A percentile compares a stretch with the other conserved stretches of the same genome.
phyloP scores from a whole-genome alignment of 1,139 yeast genomes.

The Geotrichum phurueaensis region DNA sequence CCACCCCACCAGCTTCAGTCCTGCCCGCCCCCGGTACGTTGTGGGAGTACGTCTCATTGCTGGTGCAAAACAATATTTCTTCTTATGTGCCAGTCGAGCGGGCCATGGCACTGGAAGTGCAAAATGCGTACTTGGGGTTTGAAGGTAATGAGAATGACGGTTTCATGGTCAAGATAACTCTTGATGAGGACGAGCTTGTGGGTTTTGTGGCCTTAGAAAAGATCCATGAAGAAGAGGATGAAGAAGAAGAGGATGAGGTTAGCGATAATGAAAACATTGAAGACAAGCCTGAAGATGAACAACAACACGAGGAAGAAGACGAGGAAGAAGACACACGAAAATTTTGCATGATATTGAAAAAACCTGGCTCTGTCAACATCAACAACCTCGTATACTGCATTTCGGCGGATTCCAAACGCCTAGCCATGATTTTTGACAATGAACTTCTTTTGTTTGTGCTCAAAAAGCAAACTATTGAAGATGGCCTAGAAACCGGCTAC shows the following conservation, averaged over 20 bases:
- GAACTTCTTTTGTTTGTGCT: conserved; percentile 13
- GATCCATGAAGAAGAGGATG: conserved; percentile 13
- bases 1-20: conserved; percentile 15
- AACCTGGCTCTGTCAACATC: neutral
- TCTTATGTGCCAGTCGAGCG: conserved; percentile 26
- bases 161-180: conserved; percentile 10
- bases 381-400: conserved; percentile 10
- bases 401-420: conserved; percentile 13
- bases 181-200: conserved; percentile 18
- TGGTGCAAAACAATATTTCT: conserved; percentile 25
- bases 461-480: conserved; percentile 8
- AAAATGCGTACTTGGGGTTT: conserved; percentile 17
- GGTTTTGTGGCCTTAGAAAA: conserved; percentile 14
- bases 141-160: conserved; percentile 12
- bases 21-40: conserved; percentile 18
- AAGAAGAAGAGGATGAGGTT: conserved; percentile 2
- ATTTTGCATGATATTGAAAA: conserved; percentile 9
- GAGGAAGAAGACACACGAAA: conserved; percentile 12
- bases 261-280: neutral
- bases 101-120: conserved; percentile 23
- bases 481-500: conserved; percentile 11
- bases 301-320: conserved; percentile 8
- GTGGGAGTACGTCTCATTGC: conserved; percentile 27
- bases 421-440: conserved; percentile 13
- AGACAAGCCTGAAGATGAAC: neutral